Conservation (phyloP, 164 flowering plant genomes). For the Kingdonia uniflora region DNA sequence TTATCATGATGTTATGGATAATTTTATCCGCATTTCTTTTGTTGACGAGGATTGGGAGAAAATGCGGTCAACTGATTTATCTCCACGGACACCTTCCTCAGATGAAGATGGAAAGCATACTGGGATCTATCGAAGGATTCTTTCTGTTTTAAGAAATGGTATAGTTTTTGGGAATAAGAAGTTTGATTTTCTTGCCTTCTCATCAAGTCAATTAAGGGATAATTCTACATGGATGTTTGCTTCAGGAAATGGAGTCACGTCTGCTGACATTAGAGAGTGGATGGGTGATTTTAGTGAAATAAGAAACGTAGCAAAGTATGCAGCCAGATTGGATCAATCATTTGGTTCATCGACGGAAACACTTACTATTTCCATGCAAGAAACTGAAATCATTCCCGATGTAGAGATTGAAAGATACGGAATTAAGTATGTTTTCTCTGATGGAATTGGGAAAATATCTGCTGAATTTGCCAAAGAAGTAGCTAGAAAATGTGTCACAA, state of each 20-base stretch:
- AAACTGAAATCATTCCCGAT: slow-evolving; percentile 51
- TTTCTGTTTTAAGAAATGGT: slow-evolving; percentile 49
- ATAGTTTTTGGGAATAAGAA: slow-evolving; percentile 61
- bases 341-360: slow-evolving; percentile 77
- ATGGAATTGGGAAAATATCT: slow-evolving; percentile 92
- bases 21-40: slow-evolving; percentile 74
- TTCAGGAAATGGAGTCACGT: slow-evolving; percentile 35
- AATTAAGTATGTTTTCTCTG: slow-evolving; percentile 52
- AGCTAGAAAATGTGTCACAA: slow-evolving; percentile 48
- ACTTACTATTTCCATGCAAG: slow-evolving; percentile 33
- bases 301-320: slow-evolving; percentile 77
- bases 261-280: slow-evolving; percentile 53
- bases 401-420: slow-evolving; percentile 17
- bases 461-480: slow-evolving; percentile 54
- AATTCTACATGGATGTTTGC: slow-evolving; percentile 94
- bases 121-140: slow-evolving; percentile 44
- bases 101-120: slow-evolving; percentile 21
- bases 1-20: slow-evolving; percentile 37
- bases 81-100: slow-evolving; percentile 18
- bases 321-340: slow-evolving; percentile 87
- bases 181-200: slow-evolving; percentile 87
- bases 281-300: slow-evolving; percentile 72
- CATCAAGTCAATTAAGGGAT: slow-evolving; percentile 72
- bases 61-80: slow-evolving; percentile 46
- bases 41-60: slow-evolving; percentile 72